A percentile compares a stretch with the other conserved stretches of the same genome.
These are phyloP conservation scores for Coccomyxa subellipsoidea DNA, from an alignment of 163 green algal species.

Conservation along the genomic window DNA sequence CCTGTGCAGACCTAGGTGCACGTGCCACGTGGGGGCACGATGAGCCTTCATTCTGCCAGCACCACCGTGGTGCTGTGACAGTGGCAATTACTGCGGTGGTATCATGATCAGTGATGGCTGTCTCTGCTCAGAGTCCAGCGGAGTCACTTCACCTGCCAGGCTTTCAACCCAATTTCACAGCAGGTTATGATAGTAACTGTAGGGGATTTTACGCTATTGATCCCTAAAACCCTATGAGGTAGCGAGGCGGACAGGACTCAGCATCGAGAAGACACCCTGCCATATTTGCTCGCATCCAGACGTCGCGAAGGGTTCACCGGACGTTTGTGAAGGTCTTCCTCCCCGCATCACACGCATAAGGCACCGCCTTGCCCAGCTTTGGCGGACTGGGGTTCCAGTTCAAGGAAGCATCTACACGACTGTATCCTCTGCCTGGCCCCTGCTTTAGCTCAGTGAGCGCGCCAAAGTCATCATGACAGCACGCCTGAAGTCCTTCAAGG, in stretches of 20 bases:
- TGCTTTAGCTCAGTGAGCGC: neutral
- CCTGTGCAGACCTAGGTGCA: no score
- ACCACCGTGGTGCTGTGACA: no score
- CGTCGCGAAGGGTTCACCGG: neutral
- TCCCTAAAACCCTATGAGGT: neutral
- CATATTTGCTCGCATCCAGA: neutral
- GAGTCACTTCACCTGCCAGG: no score
- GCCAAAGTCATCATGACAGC: constrained; percentile 15
- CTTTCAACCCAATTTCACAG: no score
- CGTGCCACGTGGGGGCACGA: no score
- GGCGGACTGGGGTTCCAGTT: neutral
- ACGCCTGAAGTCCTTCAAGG: constrained; percentile 74
- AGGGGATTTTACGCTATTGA: neutral
- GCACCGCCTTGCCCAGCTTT: neutral
- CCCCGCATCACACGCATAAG: neutral
- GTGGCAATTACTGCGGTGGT: no score
- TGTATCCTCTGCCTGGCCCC: neutral
- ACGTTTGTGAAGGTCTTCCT: neutral
- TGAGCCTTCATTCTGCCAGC: no score
- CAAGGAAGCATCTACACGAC: neutral
- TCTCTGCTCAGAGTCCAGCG: no score
- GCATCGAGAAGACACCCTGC: neutral
- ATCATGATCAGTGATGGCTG: no score
- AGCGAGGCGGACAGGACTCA: neutral
- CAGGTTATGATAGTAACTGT: no score